Evolutionary conservation across 768 basidiomycete species (phyloP), one percentile per base, ranked within the genome.

Genomic region (Boletus pseudo-olivaceus): DNA sequence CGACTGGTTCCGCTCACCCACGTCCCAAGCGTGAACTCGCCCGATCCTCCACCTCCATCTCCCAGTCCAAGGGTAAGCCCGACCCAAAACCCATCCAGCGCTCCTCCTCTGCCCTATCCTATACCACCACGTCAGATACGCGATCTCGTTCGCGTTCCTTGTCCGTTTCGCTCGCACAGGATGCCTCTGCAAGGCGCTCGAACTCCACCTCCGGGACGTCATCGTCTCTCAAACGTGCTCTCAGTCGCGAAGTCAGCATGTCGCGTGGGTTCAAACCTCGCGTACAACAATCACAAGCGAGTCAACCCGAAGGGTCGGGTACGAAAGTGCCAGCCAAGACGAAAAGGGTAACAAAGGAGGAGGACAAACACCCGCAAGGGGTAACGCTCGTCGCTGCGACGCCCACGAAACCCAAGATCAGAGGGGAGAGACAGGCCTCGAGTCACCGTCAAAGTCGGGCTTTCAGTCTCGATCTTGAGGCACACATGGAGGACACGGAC

Each of bases 191-290:
- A 17, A 70, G 73, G 39, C 71, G 74, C n/a, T 57, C 65, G 53
- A 56, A 63, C 74, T 20, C 61, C 12, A 42, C 43, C 14, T 60
- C 73, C 62, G 45, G 73, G 73, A 63, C 74, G 68, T 53, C 62
- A 0, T 65, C 66, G 8, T 67, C 71, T 7, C 81, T 82, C 62
- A 82, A 81, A 57, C 77, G 80, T 10, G 71, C 79, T 1, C 69
- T 89, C n/a, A 83, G 77, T 54, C 78, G 86, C 32, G 87, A 90
- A 65, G 76, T 90, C 57, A 90, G 85, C 70, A 91, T 90, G 88
- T 83, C 83, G 17, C 78, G 87, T 32, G 78, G 72, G 23, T 88
- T 89, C 71, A 88, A 83, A 62, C 76, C 76, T 43, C 52, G 77
- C 60, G 53, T 56, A 53, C 54, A 60, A 45, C 46, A 40, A 19